A percentile compares a stretch with the other conserved stretches of the same genome.
Conservation (phyloP, 495 filamentous ascomycete genomes). For the Trichoderma gamsii region DNA sequence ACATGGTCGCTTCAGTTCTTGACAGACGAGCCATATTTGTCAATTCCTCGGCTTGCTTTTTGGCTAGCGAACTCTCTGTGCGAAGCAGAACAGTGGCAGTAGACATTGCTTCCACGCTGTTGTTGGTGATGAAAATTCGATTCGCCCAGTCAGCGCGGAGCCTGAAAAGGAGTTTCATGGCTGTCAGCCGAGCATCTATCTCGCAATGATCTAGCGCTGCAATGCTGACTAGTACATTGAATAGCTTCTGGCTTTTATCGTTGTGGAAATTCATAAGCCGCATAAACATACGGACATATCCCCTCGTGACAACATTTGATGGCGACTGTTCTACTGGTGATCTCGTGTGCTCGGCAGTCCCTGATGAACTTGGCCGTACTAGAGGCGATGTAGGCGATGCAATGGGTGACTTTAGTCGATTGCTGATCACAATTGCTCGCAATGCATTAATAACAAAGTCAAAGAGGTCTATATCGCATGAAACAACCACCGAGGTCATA, state of each 20-base stretch:
- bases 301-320: conserved; percentile 49
- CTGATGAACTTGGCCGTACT: conserved; percentile 19
- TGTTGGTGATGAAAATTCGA: conserved; percentile 58
- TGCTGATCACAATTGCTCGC: conserved; percentile 34
- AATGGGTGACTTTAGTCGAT: conserved; percentile 32
- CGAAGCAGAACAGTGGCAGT: conserved; percentile 67
- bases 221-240: conserved; percentile 52
- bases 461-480: conserved; percentile 45
- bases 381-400: conserved; percentile 21
- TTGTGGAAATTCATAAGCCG: conserved; percentile 49
- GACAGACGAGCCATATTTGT: conserved; percentile 34
- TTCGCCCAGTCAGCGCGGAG: conserved; percentile 74
- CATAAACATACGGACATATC: conserved; percentile 56
- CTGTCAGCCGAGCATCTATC: conserved; percentile 67
- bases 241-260: conserved; percentile 46
- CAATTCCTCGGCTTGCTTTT: conserved; percentile 46
- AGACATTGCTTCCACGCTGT: conserved; percentile 56
- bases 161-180: conserved; percentile 78
- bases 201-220: conserved; percentile 48
- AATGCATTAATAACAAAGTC: conserved; percentile 46
- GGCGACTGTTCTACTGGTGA: conserved; percentile 35
- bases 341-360: neutral
- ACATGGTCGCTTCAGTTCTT: conserved; percentile 29
- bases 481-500: conserved; percentile 42
- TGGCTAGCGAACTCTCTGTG: conserved; percentile 48